Conservation (phyloP, 176 grass and related monocot genomes). For the Zea mays region DNA sequence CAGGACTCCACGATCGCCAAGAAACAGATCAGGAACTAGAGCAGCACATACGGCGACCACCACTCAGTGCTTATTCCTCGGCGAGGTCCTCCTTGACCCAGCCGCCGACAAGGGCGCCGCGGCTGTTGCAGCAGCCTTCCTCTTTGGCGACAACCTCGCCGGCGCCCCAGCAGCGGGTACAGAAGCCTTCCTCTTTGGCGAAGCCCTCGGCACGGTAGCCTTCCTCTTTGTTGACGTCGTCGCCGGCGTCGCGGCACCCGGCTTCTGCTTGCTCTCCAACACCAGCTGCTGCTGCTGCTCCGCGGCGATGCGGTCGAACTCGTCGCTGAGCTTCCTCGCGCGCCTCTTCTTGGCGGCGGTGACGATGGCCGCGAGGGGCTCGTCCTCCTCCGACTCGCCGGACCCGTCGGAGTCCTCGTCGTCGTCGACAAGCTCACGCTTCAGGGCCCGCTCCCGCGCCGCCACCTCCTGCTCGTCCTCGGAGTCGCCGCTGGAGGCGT, state of each 20-base stretch:
- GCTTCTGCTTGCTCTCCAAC: conserved; percentile 36
- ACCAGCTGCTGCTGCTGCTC: conserved; percentile 10
- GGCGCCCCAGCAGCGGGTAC: background rate
- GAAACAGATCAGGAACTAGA: background rate
- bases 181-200: conserved; percentile 9
- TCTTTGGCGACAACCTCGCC: conserved; percentile 32
- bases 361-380: conserved; percentile 37
- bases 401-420: conserved; percentile 20
- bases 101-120: background rate
- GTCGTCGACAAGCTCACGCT: conserved; percentile 11
- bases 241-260: background rate
- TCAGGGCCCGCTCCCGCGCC: conserved; percentile 26
- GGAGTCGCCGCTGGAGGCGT: background rate
- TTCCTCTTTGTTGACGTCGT: conserved; percentile 41
- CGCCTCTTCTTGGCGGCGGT: conserved; percentile 59
- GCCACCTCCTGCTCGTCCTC: conserved; percentile 43
- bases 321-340: conserved; percentile 53
- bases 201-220: background rate
- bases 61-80: conserved; percentile 43
- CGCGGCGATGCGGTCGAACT: conserved; percentile 67
- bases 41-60: background rate
- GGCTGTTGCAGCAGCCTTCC: conserved; percentile 1
- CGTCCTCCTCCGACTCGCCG: conserved; percentile 24
- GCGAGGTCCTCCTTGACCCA: conserved; percentile 24
- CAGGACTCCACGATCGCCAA: background rate